Base-by-base conservation (phyloP, 1,139 yeast genomes). In the Blastobotrys persicus region DNA sequence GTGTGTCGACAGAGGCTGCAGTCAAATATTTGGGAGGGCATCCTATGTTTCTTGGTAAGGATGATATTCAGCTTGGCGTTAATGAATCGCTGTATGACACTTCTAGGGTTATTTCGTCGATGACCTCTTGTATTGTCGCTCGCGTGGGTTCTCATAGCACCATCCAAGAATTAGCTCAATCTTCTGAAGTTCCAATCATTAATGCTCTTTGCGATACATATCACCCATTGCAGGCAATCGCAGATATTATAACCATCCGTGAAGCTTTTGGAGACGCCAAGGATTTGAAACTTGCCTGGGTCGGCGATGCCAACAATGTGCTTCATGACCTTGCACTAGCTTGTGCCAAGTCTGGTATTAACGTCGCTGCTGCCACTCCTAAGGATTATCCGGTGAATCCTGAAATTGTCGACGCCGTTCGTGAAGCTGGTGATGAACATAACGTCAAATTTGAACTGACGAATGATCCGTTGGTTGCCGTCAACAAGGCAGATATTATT, bases 111-210 rank as follows among this genome's bases (percentile, higher is more conserved):
- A 80, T 92, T 7, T 86, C 96, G 14, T 89, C 97, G 2, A 92
- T 92, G 98, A 87, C 95, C 1, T 83, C 96, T 13, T 85, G 96
- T 60, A 82, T 92, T 12, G 91, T 92, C 70, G 98, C 98, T n/a
- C 81, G 98, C 63, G 98, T 92, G 13, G 84, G 88, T 59, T 73
- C 79, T 31, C 96, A 92, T 64, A 75, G 80, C 39, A 97, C 92
- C 51, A 91, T 92, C 59, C 79, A 78, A 63, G 85, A 83, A 50
- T 75, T 92, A 49, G 81, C 88, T 53, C 59, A 61, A 39, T 62
- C 69, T 43, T 88, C 96, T 0, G 68, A 79, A 0, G 98, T 88
- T 1, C 98, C 98, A 2, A 85, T 92, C 49, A 88, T 92, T 59
- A 92, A 92, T 64, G 88, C 98, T 0, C 77, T 92, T 46, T 89